A percentile compares a stretch with the other conserved stretches of the same genome.
Evolutionary conservation across 2,329 filamentous ascomycete species (phyloP).

Genomic region (Cordyceps cateniannulata): DNA sequence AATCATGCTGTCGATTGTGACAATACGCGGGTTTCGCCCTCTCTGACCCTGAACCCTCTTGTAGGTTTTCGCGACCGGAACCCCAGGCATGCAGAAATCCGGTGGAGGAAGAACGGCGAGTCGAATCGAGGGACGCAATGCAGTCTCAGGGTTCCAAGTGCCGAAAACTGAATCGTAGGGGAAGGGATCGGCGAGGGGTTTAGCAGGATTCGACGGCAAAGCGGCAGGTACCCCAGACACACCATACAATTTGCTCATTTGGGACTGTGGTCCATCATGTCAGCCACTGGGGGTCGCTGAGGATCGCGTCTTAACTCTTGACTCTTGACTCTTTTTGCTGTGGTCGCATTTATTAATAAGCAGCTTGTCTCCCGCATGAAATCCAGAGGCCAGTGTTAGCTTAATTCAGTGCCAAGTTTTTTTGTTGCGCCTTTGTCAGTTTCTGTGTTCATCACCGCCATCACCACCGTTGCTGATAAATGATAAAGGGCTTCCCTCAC

Average conservation of each 20-base stretch:
- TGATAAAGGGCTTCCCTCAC: neutral
- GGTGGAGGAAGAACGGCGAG: neutral
- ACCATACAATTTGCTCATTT: neutral
- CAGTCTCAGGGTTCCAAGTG: neutral
- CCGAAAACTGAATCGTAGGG: neutral
- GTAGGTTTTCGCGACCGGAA: neutral
- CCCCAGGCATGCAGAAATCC: neutral
- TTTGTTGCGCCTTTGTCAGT: neutral
- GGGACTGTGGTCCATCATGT: neutral
- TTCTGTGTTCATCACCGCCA: neutral
- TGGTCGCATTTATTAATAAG: neutral
- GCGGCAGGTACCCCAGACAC: neutral
- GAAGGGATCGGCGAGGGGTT: neutral
- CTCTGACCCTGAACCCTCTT: neutral
- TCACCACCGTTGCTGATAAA: neutral
- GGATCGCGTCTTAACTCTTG: neutral
- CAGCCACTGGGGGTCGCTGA: neutral
- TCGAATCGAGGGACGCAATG: neutral
- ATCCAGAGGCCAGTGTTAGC: neutral
- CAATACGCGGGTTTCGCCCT: neutral
- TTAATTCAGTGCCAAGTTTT: constrained; percentile 7
- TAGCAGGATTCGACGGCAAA: neutral
- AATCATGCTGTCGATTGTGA: neutral
- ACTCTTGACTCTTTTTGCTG: neutral
- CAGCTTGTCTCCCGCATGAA: neutral